Evolutionary conservation across 163 green algal species (phyloP).

Genomic region (Scenedesmus sp.): DNA sequence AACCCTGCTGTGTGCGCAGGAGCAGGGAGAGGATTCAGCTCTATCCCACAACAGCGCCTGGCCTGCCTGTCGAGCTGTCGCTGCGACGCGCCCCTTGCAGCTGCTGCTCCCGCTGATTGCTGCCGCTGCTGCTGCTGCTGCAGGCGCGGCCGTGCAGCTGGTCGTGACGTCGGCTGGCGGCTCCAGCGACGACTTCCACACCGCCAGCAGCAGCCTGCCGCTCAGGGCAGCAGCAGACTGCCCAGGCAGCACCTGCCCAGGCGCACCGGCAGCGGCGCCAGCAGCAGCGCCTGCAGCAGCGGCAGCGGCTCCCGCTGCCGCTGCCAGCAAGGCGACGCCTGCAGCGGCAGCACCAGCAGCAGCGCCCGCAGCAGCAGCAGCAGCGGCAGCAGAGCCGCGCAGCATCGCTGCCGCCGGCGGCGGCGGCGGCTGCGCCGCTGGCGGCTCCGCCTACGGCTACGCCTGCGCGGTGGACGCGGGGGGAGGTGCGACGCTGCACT

Average conservation of each 20-base stretch:
- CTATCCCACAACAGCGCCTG: too few species aligned
- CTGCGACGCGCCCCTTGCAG: background rate
- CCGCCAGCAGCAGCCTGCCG: conserved; percentile 8
- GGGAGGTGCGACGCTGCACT: conserved; percentile 26
- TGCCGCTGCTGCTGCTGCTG: background rate
- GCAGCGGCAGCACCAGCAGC: background rate
- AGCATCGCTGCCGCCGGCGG: background rate
- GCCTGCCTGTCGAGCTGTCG: too few species aligned
- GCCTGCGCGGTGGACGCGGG: background rate
- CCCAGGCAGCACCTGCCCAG: conserved; percentile 36
- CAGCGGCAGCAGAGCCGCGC: background rate
- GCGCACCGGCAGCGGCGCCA: conserved; percentile 19
- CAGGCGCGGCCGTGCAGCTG: background rate
- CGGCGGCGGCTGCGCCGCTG: background rate
- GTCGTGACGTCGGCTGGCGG: background rate
- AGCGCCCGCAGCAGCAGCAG: conserved; percentile 10
- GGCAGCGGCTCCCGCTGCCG: background rate
- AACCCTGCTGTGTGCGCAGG: too few species aligned
- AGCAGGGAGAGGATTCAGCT: too few species aligned
- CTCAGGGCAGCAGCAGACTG: background rate
- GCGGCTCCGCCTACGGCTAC: conserved; percentile 18
- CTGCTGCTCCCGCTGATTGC: background rate
- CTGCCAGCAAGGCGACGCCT: background rate
- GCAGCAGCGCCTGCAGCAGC: background rate
- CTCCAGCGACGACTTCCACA: background rate